Conservation (phyloP, 306 rosid species). For the Cicer chorassanicum region DNA sequence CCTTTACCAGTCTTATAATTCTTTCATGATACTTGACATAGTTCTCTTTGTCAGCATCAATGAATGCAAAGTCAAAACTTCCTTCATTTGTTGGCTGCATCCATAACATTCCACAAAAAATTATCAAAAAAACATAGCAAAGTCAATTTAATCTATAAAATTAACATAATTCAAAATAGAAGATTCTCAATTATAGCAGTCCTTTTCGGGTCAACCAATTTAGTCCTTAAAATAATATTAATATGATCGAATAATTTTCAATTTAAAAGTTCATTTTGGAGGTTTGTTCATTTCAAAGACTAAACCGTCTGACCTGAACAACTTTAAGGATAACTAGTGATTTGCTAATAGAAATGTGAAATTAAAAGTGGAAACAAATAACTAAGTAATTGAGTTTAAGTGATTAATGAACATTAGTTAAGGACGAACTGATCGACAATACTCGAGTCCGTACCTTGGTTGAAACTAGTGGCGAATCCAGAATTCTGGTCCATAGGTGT, state of each 20-base stretch:
- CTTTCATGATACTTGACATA: conserved; percentile 57
- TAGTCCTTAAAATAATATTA: background rate
- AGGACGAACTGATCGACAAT: too few relatives aligned
- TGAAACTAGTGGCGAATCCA: too few relatives aligned
- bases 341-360: background rate
- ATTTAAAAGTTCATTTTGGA: background rate
- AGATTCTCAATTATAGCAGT: background rate
- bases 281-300: background rate
- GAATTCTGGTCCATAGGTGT: too few relatives aligned
- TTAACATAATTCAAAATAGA: background rate
- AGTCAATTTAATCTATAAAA: background rate
- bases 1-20: conserved; percentile 51
- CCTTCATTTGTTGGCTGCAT: conserved; percentile 48
- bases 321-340: background rate
- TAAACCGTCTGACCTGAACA: background rate
- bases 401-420: too few relatives aligned
- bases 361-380: background rate
- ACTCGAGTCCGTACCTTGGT: too few relatives aligned
- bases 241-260: background rate
- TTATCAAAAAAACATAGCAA: too few relatives aligned
- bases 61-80: conserved; percentile 50
- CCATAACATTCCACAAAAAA: background rate
- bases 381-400: too few relatives aligned
- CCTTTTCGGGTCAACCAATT: too few relatives aligned
- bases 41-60: conserved; percentile 61